Percentiles rank a stretch among this genome's conserved stretches.
These are phyloP conservation scores for Citrus glauca DNA, from an alignment of 345 rosid genomes.

Conservation along the genomic window DNA sequence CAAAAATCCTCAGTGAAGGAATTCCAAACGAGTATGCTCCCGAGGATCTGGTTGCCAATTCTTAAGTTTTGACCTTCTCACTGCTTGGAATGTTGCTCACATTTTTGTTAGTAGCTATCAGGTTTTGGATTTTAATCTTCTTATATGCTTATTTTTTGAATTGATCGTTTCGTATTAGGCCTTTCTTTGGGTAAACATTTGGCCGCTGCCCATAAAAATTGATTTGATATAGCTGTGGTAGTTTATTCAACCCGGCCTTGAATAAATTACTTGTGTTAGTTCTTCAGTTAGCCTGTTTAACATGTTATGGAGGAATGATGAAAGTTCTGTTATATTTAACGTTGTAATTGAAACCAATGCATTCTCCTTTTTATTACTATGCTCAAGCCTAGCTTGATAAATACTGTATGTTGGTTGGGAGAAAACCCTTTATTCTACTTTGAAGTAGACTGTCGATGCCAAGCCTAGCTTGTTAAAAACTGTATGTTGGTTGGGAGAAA, in stretches of 20 bases:
- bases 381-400: too few species aligned
- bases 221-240: not conserved
- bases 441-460: too few species aligned
- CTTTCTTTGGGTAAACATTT: not conserved
- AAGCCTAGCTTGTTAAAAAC: too few species aligned
- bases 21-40: slow-evolving; percentile 29
- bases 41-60: slow-evolving; percentile 41
- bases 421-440: too few species aligned
- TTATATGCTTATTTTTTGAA: not conserved
- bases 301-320: not conserved
- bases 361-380: not conserved
- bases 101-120: not conserved
- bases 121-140: not conserved
- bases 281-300: not conserved
- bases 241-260: not conserved
- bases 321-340: not conserved
- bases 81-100: not conserved
- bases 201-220: not conserved
- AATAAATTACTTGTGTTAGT: not conserved
- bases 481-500: too few species aligned
- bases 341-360: not conserved
- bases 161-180: not conserved
- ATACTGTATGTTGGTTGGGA: too few species aligned
- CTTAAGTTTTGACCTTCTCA: slow-evolving; percentile 15
- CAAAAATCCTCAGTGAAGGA: slow-evolving; percentile 20